Base-by-base conservation (phyloP, 371 early-diverging fungal species). In the Mucor mucedo region DNA sequence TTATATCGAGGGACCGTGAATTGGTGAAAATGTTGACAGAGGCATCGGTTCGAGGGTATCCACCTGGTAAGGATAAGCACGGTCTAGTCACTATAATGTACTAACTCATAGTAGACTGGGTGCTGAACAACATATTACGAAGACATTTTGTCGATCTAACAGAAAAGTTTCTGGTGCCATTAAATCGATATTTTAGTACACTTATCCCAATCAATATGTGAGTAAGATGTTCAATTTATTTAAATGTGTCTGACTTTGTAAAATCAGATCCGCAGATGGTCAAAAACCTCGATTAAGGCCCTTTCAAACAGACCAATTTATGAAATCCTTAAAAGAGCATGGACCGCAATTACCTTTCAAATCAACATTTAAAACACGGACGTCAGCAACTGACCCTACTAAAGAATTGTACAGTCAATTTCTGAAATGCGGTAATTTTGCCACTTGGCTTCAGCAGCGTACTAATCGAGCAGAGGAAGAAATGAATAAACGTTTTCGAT, bases 71-170 rank as follows among this genome's bases (percentile, higher is more conserved):
- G 55, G 11, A 21, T 9, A 32, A 54, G 16, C 42, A 41, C 29
- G 6, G 3, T 28, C 28, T 42, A 42, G 13, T n/a, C 44, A 4
- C 32, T 52, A 5, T n/a, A 8, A 4, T 32, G 8, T 32, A 45
- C 40, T 40, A 3, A 49, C 50, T 42, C 29, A 45, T 66, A 57
- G 67, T 64, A 74, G 85, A 80, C 41, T 89, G 90, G 82, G 68
- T 88, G 35, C 73, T 97, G 40, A 93, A 97, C 77, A 96, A 98
- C 73, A 88, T 89, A 62, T 75, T 98, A 44, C 84, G 98, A 41
- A 81, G 95, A 55, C 91, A 98, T 72, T 97, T 97, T 85, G 85
- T 91, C 8, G 95, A 95, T 49, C 75, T 98, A 40, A 95, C 98
- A 1, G 96, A 94, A 59, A 86, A 91, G 73, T 97, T 98, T 70